Percentiles rank a stretch among this genome's conserved stretches.
These are phyloP conservation scores for Hypoxylon sp. DNA, from an alignment of 2,329 filamentous ascomycete genomes.

Conservation along the genomic window DNA sequence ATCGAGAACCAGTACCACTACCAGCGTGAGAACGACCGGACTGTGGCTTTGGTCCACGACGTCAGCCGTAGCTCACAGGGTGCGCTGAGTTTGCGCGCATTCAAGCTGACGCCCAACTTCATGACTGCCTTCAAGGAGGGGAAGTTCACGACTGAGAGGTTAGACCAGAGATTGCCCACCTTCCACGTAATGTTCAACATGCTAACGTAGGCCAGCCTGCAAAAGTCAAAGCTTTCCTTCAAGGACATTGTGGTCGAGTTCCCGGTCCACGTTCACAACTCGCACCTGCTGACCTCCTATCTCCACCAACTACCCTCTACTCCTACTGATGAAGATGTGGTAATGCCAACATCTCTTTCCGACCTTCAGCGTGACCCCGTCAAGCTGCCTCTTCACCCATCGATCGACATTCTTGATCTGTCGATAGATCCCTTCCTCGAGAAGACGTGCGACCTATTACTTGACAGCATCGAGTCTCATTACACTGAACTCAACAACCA, in stretches of 20 bases:
- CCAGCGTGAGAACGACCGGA: conserved; percentile 93
- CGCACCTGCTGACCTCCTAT: conserved; percentile 94
- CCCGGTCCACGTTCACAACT: conserved; percentile 93
- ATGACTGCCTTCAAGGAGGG: conserved; percentile 94
- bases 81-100: conserved; percentile 88
- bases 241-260: conserved; percentile 94
- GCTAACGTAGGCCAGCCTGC: conserved; percentile 72
- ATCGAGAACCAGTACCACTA: conserved; percentile 99
- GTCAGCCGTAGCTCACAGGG: conserved; percentile 95
- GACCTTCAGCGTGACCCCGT: conserved; percentile 77
- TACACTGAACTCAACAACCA: conserved; percentile 99
- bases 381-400: conserved; percentile 80
- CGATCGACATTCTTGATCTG: conserved; percentile 89
- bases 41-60: conserved; percentile 92
- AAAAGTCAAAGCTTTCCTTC: conserved; percentile 94
- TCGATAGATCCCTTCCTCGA: conserved; percentile 97
- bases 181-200: not conserved
- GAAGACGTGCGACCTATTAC: conserved; percentile 95
- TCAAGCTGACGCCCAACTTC: conserved; percentile 88
- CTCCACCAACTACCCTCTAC: conserved; percentile 88
- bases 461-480: conserved; percentile 97
- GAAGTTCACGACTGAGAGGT: conserved; percentile 98
- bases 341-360: conserved; percentile 82
- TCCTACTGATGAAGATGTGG: conserved; percentile 73
- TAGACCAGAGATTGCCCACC: conserved; percentile 54